These are phyloP conservation scores for Calocybe indica DNA, from an alignment of 768 basidiomycete genomes.

Conservation along the genomic window DNA sequence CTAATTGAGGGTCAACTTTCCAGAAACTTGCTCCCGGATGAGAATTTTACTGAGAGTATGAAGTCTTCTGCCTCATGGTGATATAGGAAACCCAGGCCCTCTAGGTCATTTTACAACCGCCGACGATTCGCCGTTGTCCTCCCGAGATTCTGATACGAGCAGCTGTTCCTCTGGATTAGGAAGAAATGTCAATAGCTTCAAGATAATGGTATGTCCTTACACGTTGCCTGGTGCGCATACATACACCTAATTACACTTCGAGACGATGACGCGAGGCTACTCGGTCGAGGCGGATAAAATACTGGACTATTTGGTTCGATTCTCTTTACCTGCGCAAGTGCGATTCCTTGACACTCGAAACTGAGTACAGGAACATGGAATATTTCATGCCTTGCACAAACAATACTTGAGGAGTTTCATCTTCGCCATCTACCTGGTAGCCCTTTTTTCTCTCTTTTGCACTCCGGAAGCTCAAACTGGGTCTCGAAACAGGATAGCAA, in stretches of 20 bases:
- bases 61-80: neutral
- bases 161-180: constrained; percentile 31
- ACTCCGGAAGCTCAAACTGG: neutral
- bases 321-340: constrained; percentile 4
- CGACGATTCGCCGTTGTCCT: constrained; percentile 30
- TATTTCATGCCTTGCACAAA: constrained; percentile 81
- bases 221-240: neutral
- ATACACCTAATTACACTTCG: neutral
- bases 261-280: constrained; percentile 68
- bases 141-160: constrained; percentile 24
- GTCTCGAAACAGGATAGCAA: constrained; percentile 56
- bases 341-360: constrained; percentile 2
- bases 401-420: constrained; percentile 83
- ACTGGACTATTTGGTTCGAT: constrained; percentile 70
- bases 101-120: constrained; percentile 52
- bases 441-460: constrained; percentile 12
- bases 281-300: constrained; percentile 81
- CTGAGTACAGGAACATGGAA: constrained; percentile 65
- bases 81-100: constrained; percentile 1
- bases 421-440: constrained; percentile 78
- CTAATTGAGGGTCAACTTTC: neutral
- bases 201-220: constrained; percentile 47
- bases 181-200: constrained; percentile 55
- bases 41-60: constrained; percentile 70
- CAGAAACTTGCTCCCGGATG: constrained; percentile 72